Base-by-base conservation (phyloP, 305 asterid genomes). In the Ilex paraguariensis region DNA sequence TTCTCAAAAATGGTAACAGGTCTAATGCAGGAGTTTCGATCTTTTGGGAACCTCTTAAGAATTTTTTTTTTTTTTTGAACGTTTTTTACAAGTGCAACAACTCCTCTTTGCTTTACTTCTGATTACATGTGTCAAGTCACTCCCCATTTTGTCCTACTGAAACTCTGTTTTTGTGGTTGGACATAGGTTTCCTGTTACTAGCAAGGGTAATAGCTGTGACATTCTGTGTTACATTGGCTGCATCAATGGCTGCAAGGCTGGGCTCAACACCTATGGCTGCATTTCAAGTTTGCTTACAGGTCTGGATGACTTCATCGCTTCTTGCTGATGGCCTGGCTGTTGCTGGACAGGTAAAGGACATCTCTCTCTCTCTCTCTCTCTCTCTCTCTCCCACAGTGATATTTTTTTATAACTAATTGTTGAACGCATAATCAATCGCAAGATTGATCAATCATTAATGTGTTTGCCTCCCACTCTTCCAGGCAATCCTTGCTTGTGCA, bases 271-370 rank as follows among this genome's bases (percentile, higher is more conserved):
- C 76, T 11, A 92, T 92, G 98, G 98, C 98, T 72, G 94, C 98
- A 4, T 92, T 92, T 51, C 98, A 89, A 64, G 71, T 92, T 54
- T 87, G 98, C 81, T 77, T 92, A 52, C 98, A 92, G 59, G 87
- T 92, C 42, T 92, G 98, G 98, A 58, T 92, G 78, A 82, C 94
- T 13, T 86, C 98, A 12, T 92, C 97, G 2, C 88, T 92, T 53
- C 90, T 92, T 51, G 95, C 98, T 11, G 98, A 92, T 81, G 98
- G 98, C 7, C 74, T 92, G 59, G 98, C 98, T 36, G 97, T 92
- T 68, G 97, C 97, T 36, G 98, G 95, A 68, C 98, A 92, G 97
- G 98, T 92, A 68, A 55, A 36, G 42, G 9, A 36, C 28, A 21
- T 21, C 28, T 21, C 28, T 21, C 28, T 21, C 28, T 21, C 28